Conservation (phyloP, 257 asterid genomes). For the Petunia axillaris region DNA sequence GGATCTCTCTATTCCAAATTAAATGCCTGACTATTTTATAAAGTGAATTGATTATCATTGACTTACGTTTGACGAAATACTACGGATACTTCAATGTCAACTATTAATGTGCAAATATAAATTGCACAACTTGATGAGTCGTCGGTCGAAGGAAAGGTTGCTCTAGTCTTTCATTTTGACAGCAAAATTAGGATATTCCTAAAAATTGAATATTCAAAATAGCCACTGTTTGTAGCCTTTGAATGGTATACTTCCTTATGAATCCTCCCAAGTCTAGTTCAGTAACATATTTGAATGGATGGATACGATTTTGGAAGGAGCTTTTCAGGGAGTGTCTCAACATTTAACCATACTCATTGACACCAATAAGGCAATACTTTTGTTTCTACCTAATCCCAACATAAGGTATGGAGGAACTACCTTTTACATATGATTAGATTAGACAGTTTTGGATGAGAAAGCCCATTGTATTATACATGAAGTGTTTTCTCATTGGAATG, state of each 20-base stretch:
- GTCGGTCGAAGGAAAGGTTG: background rate
- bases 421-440: background rate
- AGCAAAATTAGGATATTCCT: background rate
- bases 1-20: no score
- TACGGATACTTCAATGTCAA: background rate
- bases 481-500: background rate
- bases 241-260: no score
- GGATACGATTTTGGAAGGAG: background rate
- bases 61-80: background rate
- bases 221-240: no score
- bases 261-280: no score
- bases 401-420: background rate
- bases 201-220: no score
- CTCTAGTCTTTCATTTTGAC: background rate
- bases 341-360: no score
- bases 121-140: background rate
- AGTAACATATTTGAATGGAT: no score
- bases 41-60: no score
- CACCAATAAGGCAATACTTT: background rate
- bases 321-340: no score
- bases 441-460: background rate
- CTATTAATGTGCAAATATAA: background rate
- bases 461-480: background rate
- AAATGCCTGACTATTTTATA: no score
- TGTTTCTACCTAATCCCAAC: background rate